Evolutionary conservation across 1,284 basidiomycete species (phyloP), one percentile per base, ranked within the genome.

Genomic region (Trametes versicolor): DNA sequence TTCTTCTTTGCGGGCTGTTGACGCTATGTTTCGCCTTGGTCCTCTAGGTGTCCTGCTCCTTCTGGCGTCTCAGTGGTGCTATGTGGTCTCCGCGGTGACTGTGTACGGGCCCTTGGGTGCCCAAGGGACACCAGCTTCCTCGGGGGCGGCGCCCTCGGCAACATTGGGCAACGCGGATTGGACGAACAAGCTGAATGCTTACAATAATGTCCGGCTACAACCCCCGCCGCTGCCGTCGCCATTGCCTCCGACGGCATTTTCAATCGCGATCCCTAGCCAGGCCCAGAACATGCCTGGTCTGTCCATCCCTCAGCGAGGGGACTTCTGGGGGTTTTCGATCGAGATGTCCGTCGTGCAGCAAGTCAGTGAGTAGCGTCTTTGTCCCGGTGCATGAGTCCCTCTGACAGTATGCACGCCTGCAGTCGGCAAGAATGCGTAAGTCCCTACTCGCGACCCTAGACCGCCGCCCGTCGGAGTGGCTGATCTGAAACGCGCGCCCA

Each of bases 281-380:
- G 74, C 56, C 65, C 60, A 52, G 21, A 62, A 72, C 32, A 75
- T 79, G 63, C 41, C 60, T 3, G 82, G 80, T 0, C 73, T 85
- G 4, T 87, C 85, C 2, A 87, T 89, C 37, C 77, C 79, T 8
- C 85, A 87, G 69, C 77, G 78, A 45, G 89, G 89, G 17, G 82
- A 85, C 50, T 92, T 92, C 70, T 79, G 87, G 59, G 91, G 91
- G 0, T 91, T 92, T 70, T 90, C 87, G 2, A 81, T 93, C 60
- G 91, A 93, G 75, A 83, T 92, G 81, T 90, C 88, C 29, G 88
- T 93, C 19, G 85, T 85, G 3, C 84, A 85, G 66, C 85, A 87
- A 78, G 79, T 91, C 58, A 76, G 88, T 89, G 74, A 76, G 88
- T 86, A 41, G 36, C 32, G 10, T n/a, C 36, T 2, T 4, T 39